Evolutionary conservation across 2,329 filamentous ascomycete genomes (phyloP).

Genomic region (Colletotrichum sp.): DNA sequence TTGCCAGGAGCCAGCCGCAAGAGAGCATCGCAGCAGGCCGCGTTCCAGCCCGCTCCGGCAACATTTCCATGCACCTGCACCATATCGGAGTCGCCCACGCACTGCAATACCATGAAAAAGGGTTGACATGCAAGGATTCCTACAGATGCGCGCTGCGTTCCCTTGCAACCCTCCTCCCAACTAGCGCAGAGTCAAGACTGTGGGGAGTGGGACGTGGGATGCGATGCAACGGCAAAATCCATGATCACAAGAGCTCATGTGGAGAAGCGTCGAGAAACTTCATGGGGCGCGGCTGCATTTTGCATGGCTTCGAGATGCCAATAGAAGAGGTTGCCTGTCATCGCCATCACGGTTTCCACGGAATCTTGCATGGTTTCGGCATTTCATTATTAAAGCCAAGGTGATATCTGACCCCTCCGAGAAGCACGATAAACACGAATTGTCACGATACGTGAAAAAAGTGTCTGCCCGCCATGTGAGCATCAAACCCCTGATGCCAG

Average conservation of each 20-base stretch:
- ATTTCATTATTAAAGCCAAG: background rate
- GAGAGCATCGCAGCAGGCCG: background rate
- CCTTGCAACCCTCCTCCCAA: background rate
- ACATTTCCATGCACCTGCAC: background rate
- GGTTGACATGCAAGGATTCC: background rate
- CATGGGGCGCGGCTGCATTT: background rate
- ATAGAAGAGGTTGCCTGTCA: background rate
- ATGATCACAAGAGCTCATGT: conserved; percentile 17
- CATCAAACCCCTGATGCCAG: background rate
- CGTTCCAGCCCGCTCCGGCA: background rate
- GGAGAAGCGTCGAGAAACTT: background rate
- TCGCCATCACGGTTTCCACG: background rate
- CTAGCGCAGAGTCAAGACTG: conserved; percentile 18
- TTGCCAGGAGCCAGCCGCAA: background rate
- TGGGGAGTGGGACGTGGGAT: conserved; percentile 7
- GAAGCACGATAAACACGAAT: background rate
- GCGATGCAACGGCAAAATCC: background rate
- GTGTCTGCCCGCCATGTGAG: background rate
- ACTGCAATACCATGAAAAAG: background rate
- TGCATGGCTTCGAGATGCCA: background rate
- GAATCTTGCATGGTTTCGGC: background rate
- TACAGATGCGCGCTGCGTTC: background rate
- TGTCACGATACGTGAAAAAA: background rate
- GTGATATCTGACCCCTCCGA: background rate
- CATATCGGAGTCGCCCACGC: background rate